A percentile compares a stretch with the other conserved stretches of the same genome.
These are phyloP conservation scores for Amanita rubescens DNA, from an alignment of 768 basidiomycete species.

Conservation along the genomic window DNA sequence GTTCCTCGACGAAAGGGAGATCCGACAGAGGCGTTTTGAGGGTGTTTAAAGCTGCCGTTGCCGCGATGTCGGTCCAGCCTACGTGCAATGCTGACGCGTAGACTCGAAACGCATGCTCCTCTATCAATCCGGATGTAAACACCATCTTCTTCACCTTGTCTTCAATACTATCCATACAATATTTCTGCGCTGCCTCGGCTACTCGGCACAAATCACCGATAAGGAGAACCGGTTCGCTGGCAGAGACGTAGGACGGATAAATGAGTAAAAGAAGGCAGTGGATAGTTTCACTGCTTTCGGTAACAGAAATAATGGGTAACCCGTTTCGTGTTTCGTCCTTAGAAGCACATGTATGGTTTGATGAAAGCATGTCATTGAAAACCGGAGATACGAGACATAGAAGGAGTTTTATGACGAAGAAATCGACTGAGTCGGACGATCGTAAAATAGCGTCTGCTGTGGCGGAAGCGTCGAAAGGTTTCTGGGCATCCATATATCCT, in stretches of 20 bases:
- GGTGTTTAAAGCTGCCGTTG: not conserved
- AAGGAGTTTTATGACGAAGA: slow-evolving; percentile 19
- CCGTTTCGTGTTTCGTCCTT: not conserved
- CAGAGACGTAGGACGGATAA: not conserved
- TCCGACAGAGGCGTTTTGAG: not conserved
- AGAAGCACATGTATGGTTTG: slow-evolving; percentile 3
- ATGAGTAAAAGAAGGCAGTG: slow-evolving; percentile 3
- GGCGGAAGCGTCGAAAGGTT: not conserved
- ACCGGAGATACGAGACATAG: slow-evolving; percentile 24
- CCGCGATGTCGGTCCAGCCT: not conserved
- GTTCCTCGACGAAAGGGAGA: not conserved
- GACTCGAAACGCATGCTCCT: not conserved
- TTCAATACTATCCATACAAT: slow-evolving; percentile 2
- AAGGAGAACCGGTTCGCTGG: not conserved
- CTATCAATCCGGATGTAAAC: not conserved
- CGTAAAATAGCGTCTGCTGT: slow-evolving; percentile 19
- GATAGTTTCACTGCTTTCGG: slow-evolving; percentile 8
- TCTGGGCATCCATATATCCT: not conserved
- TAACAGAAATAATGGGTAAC: slow-evolving; percentile 7
- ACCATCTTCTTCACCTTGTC: not conserved
- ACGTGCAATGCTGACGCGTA: not conserved
- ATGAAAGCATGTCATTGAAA: slow-evolving; percentile 23
- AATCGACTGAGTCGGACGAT: slow-evolving; percentile 25
- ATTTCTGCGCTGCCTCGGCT: not conserved
- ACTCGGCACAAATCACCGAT: not conserved